Evolutionary conservation across 352 stramenopile genomes (phyloP).

Genomic region (Aphanomyces euteiches): DNA sequence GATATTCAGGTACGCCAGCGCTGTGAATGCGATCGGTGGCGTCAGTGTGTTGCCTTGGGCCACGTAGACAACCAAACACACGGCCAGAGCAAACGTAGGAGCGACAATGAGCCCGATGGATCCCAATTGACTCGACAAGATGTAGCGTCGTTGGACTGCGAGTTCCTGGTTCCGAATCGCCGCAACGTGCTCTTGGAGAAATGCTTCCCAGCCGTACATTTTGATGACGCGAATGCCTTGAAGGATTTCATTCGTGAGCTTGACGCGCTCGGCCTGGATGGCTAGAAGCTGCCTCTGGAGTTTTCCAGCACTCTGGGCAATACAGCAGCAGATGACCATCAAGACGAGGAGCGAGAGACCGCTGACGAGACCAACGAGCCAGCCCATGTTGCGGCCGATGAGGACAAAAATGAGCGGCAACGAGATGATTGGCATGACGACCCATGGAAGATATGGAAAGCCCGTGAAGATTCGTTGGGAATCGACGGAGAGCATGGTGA

Average conservation of each 20-base stretch:
- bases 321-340: neutral
- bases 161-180: slow-evolving; percentile 46
- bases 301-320: neutral
- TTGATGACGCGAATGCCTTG: slow-evolving; percentile 88
- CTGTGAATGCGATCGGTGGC: slow-evolving; percentile 50
- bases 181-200: slow-evolving; percentile 37
- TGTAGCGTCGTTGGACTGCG: slow-evolving; percentile 44
- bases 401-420: slow-evolving; percentile 44
- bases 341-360: neutral
- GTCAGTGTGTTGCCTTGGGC: slow-evolving; percentile 52
- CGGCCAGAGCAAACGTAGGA: slow-evolving; percentile 10
- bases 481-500: slow-evolving; percentile 51
- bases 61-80: neutral
- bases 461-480: slow-evolving; percentile 49
- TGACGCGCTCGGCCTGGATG: slow-evolving; percentile 73
- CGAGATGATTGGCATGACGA: slow-evolving; percentile 43
- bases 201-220: slow-evolving; percentile 81
- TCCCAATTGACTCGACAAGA: slow-evolving; percentile 55
- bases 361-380: neutral
- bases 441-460: slow-evolving; percentile 44
- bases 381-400: slow-evolving; percentile 40
- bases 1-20: slow-evolving; percentile 48
- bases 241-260: slow-evolving; percentile 90
- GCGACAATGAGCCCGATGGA: slow-evolving; percentile 49
- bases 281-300: slow-evolving; percentile 33